Percentiles rank a stretch among this genome's conserved stretches.
Conservation (phyloP, 1,284 basidiomycete species). For the Malassezia japonica region DNA sequence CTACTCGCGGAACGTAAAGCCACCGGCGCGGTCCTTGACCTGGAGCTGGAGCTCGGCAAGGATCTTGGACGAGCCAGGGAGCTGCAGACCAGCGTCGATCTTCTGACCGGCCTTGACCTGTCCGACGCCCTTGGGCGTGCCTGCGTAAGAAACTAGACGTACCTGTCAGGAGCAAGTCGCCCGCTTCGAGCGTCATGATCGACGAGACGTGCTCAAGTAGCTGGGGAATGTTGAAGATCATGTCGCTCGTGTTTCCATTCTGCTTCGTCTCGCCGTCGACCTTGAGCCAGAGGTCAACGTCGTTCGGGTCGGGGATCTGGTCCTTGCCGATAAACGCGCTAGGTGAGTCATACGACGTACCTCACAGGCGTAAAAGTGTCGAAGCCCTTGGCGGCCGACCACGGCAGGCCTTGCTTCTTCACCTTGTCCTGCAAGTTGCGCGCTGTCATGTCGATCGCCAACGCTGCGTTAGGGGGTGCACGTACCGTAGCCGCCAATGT, state of each 20-base stretch:
- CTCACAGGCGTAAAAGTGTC: conserved; percentile 79
- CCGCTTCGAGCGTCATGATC: conserved; percentile 86
- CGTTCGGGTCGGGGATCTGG: conserved; percentile 62
- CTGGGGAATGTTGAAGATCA: conserved; percentile 87
- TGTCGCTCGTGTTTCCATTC: conserved; percentile 71
- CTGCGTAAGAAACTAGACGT: conserved; percentile 17
- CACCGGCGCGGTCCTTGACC: conserved; percentile 7
- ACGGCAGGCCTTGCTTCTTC: conserved; percentile 84
- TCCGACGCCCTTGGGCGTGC: conserved; percentile 84
- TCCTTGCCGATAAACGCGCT: conserved; percentile 73
- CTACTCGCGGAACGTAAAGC: conserved; percentile 5
- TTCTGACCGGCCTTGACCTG: conserved; percentile 66
- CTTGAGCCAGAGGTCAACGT: conserved; percentile 68
- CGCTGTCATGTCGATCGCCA: conserved; percentile 90
- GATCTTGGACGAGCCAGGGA: conserved; percentile 3
- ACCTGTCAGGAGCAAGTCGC: conserved; percentile 50
- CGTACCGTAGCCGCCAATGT: conserved; percentile 72
- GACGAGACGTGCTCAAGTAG: conserved; percentile 83
- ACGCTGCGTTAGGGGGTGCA: conserved; percentile 54
- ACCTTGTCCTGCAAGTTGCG: conserved; percentile 87
- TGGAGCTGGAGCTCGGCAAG: conserved; percentile 6
- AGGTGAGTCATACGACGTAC: too few relatives aligned
- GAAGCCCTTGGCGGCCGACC: conserved; percentile 83
- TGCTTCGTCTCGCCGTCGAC: conserved; percentile 77
- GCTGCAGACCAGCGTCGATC: conserved; percentile 64